Evolutionary conservation across 2,329 filamentous ascomycete genomes (phyloP).

Genomic region (Hypoxylon sp.): DNA sequence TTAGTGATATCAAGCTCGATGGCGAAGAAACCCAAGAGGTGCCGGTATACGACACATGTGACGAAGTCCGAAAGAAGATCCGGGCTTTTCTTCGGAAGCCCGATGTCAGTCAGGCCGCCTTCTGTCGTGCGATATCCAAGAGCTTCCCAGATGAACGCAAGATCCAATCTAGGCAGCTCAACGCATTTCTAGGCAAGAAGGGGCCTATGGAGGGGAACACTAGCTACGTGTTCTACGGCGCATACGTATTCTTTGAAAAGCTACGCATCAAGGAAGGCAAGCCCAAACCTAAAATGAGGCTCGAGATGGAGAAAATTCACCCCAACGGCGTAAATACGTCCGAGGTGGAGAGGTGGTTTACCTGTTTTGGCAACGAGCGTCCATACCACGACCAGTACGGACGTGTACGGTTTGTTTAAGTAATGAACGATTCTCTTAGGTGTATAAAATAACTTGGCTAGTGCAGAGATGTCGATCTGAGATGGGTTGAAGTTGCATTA

Average conservation of each 20-base stretch:
- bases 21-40: slow-evolving; percentile 65
- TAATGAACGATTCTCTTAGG: not conserved
- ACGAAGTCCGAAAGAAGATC: slow-evolving; percentile 72
- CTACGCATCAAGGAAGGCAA: slow-evolving; percentile 65
- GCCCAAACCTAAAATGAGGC: slow-evolving; percentile 65
- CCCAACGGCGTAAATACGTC: slow-evolving; percentile 50
- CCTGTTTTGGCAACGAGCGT: slow-evolving; percentile 27
- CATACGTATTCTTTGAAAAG: slow-evolving; percentile 74
- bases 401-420: slow-evolving; percentile 25
- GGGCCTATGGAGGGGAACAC: slow-evolving; percentile 65
- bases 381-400: slow-evolving; percentile 40
- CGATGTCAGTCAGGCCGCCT: slow-evolving; percentile 66
- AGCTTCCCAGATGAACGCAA: slow-evolving; percentile 57
- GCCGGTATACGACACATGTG: slow-evolving; percentile 69
- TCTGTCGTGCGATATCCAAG: slow-evolving; percentile 65
- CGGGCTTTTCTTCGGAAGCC: slow-evolving; percentile 62
- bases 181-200: slow-evolving; percentile 65
- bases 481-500: not conserved
- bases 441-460: not conserved
- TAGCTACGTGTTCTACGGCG: slow-evolving; percentile 66
- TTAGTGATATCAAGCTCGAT: slow-evolving; percentile 60
- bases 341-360: slow-evolving; percentile 8
- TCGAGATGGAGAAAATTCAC: slow-evolving; percentile 65
- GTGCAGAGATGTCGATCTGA: not conserved
- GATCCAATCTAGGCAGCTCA: slow-evolving; percentile 62